Conservation (phyloP, 2,329 filamentous ascomycete species). For the Botryotinia convoluta region DNA sequence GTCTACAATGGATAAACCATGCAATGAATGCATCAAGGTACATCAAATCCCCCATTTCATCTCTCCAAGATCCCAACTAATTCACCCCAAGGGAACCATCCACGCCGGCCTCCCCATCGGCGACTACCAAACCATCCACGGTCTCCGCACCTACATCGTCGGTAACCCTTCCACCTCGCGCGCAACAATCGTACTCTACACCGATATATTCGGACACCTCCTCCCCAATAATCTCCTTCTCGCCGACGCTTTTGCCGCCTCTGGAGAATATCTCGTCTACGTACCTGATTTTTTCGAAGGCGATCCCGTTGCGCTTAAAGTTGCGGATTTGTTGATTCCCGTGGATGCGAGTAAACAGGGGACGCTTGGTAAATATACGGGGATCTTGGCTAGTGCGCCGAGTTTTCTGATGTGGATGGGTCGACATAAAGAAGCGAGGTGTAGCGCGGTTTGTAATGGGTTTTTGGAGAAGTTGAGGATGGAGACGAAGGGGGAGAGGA, state of each 20-base stretch:
- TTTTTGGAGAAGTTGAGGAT: neutral
- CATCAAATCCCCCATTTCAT: too few relatives aligned
- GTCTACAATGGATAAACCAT: neutral
- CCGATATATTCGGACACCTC: slow-evolving; percentile 36
- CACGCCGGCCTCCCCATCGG: slow-evolving; percentile 42
- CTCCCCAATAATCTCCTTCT: slow-evolving; percentile 39
- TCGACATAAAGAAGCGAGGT: slow-evolving; percentile 38
- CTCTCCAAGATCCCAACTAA: slow-evolving; percentile 27
- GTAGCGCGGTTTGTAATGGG: slow-evolving; percentile 39
- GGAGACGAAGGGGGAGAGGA: slow-evolving; percentile 25
- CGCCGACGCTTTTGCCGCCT: slow-evolving; percentile 37
- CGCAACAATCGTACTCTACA: slow-evolving; percentile 37
- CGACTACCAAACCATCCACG: slow-evolving; percentile 41
- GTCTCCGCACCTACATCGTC: slow-evolving; percentile 42
- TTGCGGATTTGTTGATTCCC: slow-evolving; percentile 41
- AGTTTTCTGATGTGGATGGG: slow-evolving; percentile 39
- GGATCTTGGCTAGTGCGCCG: slow-evolving; percentile 39
- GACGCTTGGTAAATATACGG: slow-evolving; percentile 41
- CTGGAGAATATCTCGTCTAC: slow-evolving; percentile 38
- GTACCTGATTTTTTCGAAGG: slow-evolving; percentile 39
- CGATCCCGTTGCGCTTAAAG: slow-evolving; percentile 36
- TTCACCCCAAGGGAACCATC: slow-evolving; percentile 40
- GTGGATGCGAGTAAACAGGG: slow-evolving; percentile 40
- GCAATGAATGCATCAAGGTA: slow-evolving; percentile 9
- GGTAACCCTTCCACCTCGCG: slow-evolving; percentile 37